Conservation (phyloP, 805 yeast genomes). For the Metschnikowia sp. region DNA sequence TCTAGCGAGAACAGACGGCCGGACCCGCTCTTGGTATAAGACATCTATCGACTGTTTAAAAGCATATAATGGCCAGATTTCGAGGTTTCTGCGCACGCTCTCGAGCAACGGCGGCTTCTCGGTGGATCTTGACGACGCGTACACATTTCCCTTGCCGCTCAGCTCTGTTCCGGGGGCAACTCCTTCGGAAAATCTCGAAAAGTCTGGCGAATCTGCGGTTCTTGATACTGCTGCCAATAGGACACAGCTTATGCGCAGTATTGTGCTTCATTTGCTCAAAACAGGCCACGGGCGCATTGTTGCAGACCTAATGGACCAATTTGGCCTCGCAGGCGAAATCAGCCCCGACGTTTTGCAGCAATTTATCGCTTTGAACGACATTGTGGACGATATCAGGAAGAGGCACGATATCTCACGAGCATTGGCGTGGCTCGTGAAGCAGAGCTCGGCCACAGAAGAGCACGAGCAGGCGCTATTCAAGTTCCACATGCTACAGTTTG, state of each 20-base stretch:
- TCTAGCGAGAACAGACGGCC: slow-evolving; percentile 13
- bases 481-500: slow-evolving; percentile 39
- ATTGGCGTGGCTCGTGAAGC: slow-evolving; percentile 31
- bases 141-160: slow-evolving; percentile 35
- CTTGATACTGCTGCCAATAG: slow-evolving; percentile 18
- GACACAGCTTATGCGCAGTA: slow-evolving; percentile 32
- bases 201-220: background rate
- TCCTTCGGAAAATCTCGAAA: background rate
- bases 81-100: slow-evolving; percentile 33
- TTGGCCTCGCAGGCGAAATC: slow-evolving; percentile 19
- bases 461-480: slow-evolving; percentile 34
- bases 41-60: slow-evolving; percentile 31
- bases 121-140: slow-evolving; percentile 39
- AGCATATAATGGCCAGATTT: slow-evolving; percentile 32
- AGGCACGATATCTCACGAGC: slow-evolving; percentile 32
- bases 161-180: slow-evolving; percentile 23
- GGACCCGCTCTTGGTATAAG: slow-evolving; percentile 34
- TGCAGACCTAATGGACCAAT: slow-evolving; percentile 25
- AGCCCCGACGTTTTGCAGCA: slow-evolving; percentile 23
- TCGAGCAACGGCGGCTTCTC: slow-evolving; percentile 25
- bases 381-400: slow-evolving; percentile 31
- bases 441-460: slow-evolving; percentile 10
- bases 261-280: slow-evolving; percentile 37
- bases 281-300: slow-evolving; percentile 39
- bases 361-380: slow-evolving; percentile 28